Conservation (phyloP, 257 asterid species). For the Salvia miltiorrhiza region DNA sequence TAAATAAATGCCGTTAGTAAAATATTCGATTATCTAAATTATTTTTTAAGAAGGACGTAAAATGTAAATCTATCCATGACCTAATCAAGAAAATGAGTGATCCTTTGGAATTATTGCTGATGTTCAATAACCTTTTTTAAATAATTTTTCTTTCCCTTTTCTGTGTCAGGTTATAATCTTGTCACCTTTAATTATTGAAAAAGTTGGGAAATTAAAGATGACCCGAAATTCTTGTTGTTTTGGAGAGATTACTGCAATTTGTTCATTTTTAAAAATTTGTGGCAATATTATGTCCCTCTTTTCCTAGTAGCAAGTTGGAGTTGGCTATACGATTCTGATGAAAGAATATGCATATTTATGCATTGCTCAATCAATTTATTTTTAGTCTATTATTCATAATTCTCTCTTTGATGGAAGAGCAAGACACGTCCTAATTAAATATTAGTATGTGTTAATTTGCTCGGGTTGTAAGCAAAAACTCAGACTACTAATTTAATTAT, state of each 20-base stretch:
- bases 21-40: no score
- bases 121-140: neutral
- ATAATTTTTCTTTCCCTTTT: neutral
- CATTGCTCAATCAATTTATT: neutral
- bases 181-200: slow-evolving; percentile 3
- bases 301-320: neutral
- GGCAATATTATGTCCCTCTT: neutral
- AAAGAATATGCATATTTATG: neutral
- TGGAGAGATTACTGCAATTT: slow-evolving; percentile 12
- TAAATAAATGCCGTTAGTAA: no score
- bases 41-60: neutral
- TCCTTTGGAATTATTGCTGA: neutral
- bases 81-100: neutral
- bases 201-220: neutral
- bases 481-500: no score
- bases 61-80: neutral
- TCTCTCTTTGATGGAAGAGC: no score
- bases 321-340: neutral
- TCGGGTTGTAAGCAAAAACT: no score
- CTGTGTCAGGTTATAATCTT: neutral
- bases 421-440: no score
- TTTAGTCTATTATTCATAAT: neutral
- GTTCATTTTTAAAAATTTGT: neutral
- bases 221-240: neutral
- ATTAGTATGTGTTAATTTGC: no score